phyloP scores from a whole-genome alignment of 2,329 filamentous ascomycete species.

The Penicillium nordicum region DNA sequence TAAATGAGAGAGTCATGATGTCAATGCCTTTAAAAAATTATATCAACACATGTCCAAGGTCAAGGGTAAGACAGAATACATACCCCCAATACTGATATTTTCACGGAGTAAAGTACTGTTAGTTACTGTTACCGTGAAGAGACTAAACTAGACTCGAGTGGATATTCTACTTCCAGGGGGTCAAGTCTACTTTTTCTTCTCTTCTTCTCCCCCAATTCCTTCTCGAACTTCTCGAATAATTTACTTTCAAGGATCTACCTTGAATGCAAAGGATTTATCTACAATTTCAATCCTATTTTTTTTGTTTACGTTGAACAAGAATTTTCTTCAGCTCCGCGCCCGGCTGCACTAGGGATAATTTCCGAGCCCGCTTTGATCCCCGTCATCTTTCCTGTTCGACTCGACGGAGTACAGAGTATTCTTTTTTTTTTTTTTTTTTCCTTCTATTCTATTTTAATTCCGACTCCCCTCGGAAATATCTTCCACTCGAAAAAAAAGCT shows the following conservation, averaged over 20 bases:
- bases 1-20: slow-evolving; percentile 19
- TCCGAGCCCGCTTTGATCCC: slow-evolving; percentile 19
- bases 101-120: slow-evolving; percentile 7
- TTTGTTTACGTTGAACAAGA: slow-evolving; percentile 3
- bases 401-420: background rate
- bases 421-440: background rate
- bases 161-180: slow-evolving; percentile 27
- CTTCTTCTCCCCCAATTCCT: slow-evolving; percentile 3
- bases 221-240: background rate
- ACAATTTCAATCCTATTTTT: slow-evolving; percentile 3
- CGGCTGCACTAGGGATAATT: slow-evolving; percentile 21
- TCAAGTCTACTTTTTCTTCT: slow-evolving; percentile 6
- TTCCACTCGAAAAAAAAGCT: background rate
- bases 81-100: background rate
- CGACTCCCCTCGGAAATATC: background rate
- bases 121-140: slow-evolving; percentile 22
- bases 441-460: background rate
- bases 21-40: slow-evolving; percentile 8
- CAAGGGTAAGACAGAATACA: background rate
- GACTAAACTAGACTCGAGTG: slow-evolving; percentile 22
- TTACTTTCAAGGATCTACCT: slow-evolving; percentile 3
- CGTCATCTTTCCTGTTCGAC: slow-evolving; percentile 9
- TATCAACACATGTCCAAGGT: background rate
- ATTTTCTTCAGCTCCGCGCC: slow-evolving; percentile 11
- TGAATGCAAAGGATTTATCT: slow-evolving; percentile 1